phyloP scores from a whole-genome alignment of 768 basidiomycete genomes.

The Amanita inopinata region DNA sequence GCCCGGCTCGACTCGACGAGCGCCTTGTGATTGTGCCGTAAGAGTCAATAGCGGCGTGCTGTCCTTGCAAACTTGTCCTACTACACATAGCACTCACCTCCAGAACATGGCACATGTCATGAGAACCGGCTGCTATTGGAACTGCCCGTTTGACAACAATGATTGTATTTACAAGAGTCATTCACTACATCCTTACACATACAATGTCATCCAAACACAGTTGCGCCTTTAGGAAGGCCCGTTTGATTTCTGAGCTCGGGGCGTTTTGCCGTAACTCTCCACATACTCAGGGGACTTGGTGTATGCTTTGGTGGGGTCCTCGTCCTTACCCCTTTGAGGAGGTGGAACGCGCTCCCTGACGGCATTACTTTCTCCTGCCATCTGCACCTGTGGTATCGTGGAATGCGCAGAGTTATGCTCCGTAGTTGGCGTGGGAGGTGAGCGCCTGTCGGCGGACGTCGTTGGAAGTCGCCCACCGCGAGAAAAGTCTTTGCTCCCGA shows the following conservation, averaged over 20 bases:
- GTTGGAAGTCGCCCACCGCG: slow-evolving; percentile 10
- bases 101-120: no score
- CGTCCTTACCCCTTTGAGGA: slow-evolving; percentile 20
- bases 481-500: slow-evolving; percentile 12
- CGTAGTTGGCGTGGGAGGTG: slow-evolving; percentile 8
- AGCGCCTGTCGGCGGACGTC: slow-evolving; percentile 7
- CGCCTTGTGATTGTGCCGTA: no score
- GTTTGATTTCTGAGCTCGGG: neutral
- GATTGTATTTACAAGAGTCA: no score
- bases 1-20: no score
- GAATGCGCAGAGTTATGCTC: neutral
- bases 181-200: no score
- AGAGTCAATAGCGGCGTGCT: no score
- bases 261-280: slow-evolving; percentile 19
- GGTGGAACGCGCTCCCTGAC: slow-evolving; percentile 19
- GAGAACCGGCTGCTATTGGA: no score
- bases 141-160: no score
- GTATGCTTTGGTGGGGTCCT: slow-evolving; percentile 18
- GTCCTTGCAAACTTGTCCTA: no score
- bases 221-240: neutral
- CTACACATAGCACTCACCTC: no score
- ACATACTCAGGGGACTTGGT: slow-evolving; percentile 26
- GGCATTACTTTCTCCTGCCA: slow-evolving; percentile 8
- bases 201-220: no score
- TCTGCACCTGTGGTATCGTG: neutral